Evolutionary conservation across 192 early-diverging fungal species (phyloP).

Genomic region (Linnemannia hyalina): DNA sequence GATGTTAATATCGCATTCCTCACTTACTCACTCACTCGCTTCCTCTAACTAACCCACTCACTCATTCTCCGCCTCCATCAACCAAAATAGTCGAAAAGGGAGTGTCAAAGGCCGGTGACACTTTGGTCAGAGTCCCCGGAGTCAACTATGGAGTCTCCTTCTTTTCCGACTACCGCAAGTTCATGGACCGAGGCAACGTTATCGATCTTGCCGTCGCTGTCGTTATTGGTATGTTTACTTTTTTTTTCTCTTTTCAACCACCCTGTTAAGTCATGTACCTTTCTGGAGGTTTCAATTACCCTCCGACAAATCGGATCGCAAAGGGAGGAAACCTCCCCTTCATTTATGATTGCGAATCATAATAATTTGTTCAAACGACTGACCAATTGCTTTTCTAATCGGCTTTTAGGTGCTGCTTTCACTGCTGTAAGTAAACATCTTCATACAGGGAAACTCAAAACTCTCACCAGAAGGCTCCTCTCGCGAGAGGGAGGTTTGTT

Average conservation of each 20-base stretch:
- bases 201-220: slow-evolving; percentile 77
- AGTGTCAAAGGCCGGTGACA: slow-evolving; percentile 38
- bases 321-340: background rate
- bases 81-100: slow-evolving; percentile 43
- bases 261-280: background rate
- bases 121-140: slow-evolving; percentile 41
- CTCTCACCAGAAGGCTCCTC: background rate
- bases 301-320: background rate
- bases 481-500: background rate
- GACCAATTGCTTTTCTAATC: slow-evolving; percentile 7
- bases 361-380: background rate
- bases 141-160: slow-evolving; percentile 63
- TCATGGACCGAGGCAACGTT: slow-evolving; percentile 69
- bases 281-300: background rate
- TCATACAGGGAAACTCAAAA: background rate
- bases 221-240: slow-evolving; percentile 70
- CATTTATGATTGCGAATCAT: background rate
- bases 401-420: slow-evolving; percentile 45
- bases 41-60: background rate
- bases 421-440: slow-evolving; percentile 41
- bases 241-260: slow-evolving; percentile 37
- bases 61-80: background rate
- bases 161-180: slow-evolving; percentile 67
- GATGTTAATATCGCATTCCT: background rate
- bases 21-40: background rate